phyloP scores from a whole-genome alignment of 2,329 filamentous ascomycete species.

The Pseudogymnoascus verrucosus region DNA sequence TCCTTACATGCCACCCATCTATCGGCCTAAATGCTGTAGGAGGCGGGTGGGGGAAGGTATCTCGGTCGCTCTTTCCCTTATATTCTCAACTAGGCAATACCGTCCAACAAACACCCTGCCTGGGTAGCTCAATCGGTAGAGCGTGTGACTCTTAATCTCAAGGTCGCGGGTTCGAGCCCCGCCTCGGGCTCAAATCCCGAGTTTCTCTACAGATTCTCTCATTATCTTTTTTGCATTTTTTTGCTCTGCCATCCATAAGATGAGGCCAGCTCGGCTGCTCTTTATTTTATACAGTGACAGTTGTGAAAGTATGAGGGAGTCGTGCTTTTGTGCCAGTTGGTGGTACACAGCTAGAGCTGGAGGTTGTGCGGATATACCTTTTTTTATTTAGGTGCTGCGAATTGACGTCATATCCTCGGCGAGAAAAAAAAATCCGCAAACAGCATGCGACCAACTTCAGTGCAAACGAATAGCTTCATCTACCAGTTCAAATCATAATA shows the following conservation, averaged over 20 bases:
- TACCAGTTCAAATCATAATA: background rate
- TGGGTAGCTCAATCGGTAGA: conserved; percentile 61
- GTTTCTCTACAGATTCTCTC: conserved; percentile 7
- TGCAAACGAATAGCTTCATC: background rate
- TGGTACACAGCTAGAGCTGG: background rate
- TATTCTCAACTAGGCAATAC: background rate
- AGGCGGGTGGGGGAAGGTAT: background rate
- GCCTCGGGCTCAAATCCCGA: conserved; percentile 7
- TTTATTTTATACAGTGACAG: background rate
- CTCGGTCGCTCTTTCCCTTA: background rate
- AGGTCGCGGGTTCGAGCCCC: conserved; percentile 8
- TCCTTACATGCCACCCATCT: background rate
- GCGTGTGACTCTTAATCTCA: conserved; percentile 53
- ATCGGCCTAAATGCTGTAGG: background rate
- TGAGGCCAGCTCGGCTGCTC: no score
- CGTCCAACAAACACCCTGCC: conserved; percentile 5
- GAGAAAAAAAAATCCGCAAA: background rate
- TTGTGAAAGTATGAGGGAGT: background rate
- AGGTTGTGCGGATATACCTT: background rate
- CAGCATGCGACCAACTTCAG: background rate
- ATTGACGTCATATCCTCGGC: background rate
- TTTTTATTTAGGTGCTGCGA: background rate
- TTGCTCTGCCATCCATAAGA: background rate
- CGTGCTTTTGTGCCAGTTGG: background rate
- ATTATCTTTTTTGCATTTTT: background rate